Percentiles rank a stretch among this genome's conserved stretches.
Conservation (phyloP, 805 yeast genomes). For the Monosporozyma servazzii region DNA sequence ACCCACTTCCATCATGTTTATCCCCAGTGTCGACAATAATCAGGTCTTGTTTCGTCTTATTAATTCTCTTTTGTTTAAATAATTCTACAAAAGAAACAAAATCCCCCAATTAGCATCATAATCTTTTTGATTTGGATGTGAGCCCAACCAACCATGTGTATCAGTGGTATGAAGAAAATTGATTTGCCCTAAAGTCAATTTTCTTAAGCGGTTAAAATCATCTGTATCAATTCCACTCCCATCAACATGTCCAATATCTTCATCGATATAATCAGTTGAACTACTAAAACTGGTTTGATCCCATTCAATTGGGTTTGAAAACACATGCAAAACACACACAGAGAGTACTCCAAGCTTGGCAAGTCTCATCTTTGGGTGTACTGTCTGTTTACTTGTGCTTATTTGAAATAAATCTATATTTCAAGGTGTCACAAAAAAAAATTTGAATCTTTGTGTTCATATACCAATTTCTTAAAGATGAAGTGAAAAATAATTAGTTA, state of each 20-base stretch:
- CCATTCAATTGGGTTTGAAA: not conserved
- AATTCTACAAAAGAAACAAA: constrained; percentile 57
- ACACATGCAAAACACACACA: not conserved
- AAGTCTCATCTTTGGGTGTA: not conserved
- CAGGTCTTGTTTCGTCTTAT: constrained; percentile 44
- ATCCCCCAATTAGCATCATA: constrained; percentile 88
- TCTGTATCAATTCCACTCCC: not conserved
- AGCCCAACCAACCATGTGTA: constrained; percentile 95
- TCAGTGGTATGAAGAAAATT: constrained; percentile 93
- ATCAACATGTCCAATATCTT: not conserved
- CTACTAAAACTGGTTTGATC: not conserved
- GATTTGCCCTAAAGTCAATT: constrained; percentile 57
- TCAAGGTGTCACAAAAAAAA: not conserved
- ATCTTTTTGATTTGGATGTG: constrained; percentile 69
- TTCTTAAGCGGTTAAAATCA: constrained; percentile 26
- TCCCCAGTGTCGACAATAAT: constrained; percentile 84
- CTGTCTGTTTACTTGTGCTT: not conserved
- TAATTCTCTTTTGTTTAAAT: constrained; percentile 31
- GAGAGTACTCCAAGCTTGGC: not conserved
- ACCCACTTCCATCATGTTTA: constrained; percentile 89
- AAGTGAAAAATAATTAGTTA: not conserved
- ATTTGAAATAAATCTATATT: not conserved
- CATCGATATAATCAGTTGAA: not conserved
- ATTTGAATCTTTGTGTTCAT: too few relatives aligned
- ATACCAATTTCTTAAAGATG: not conserved